Percentiles rank a stretch among this genome's conserved stretches.
These are phyloP conservation scores for Epichloe gansuensis DNA, from an alignment of 2,329 filamentous ascomycete species.

Conservation along the genomic window DNA sequence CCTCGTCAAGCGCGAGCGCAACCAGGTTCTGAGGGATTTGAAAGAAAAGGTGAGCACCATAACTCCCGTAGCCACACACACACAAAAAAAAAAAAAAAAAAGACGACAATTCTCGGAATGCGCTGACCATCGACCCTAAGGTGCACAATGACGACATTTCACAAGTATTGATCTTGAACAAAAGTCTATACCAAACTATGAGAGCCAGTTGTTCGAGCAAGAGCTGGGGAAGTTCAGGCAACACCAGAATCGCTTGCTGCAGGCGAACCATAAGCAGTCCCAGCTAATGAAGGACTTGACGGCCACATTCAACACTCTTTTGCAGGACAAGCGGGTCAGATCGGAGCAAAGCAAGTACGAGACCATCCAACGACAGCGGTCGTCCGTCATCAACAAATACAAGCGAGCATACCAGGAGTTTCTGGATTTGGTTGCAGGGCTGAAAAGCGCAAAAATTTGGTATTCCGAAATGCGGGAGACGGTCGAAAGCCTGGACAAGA, in stretches of 20 bases:
- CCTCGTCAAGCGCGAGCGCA: constrained; percentile 80
- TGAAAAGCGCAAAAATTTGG: constrained; percentile 82
- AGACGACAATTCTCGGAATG: neutral
- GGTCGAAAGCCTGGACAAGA: constrained; percentile 82
- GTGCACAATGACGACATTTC: constrained; percentile 95
- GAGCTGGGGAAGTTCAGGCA: constrained; percentile 96
- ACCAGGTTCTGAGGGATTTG: constrained; percentile 87
- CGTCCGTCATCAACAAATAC: constrained; percentile 72
- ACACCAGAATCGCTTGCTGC: constrained; percentile 80
- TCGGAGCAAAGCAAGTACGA: constrained; percentile 96
- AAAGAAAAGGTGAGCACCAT: constrained; percentile 75
- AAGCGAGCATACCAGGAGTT: constrained; percentile 89
- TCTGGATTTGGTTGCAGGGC: constrained; percentile 73
- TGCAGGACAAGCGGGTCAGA: constrained; percentile 89
- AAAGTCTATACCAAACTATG: constrained; percentile 91
- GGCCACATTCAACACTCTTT: constrained; percentile 68
- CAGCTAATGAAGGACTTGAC: constrained; percentile 92
- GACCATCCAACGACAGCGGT: constrained; percentile 69
- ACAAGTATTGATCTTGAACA: constrained; percentile 93
- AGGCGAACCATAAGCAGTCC: constrained; percentile 91
- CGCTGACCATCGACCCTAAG: constrained; percentile 30
- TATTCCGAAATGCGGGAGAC: constrained; percentile 95
- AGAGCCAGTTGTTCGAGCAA: constrained; percentile 82
- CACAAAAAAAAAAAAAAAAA: neutral
- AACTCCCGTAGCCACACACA: no score